These are phyloP conservation scores for Kluyveromyces siamensis DNA, from an alignment of 805 yeast species.

Conservation along the genomic window DNA sequence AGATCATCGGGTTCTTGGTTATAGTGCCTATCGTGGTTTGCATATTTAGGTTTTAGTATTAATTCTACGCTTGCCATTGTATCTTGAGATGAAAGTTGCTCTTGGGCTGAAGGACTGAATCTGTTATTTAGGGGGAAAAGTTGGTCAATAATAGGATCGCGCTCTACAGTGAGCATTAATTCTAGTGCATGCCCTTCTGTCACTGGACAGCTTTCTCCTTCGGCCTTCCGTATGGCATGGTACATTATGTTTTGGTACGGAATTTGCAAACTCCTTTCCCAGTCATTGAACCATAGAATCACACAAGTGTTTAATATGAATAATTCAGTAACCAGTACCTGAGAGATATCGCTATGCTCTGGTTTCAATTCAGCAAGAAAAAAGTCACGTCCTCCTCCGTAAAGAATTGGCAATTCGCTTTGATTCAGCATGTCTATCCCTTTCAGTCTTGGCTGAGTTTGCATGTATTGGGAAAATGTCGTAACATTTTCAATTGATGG, in stretches of 20 bases:
- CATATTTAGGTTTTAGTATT: slow-evolving; percentile 29
- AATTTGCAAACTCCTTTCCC: slow-evolving; percentile 30
- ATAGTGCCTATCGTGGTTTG: slow-evolving; percentile 30
- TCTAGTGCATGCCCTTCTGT: slow-evolving; percentile 19
- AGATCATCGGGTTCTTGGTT: slow-evolving; percentile 28
- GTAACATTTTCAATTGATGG: slow-evolving; percentile 33
- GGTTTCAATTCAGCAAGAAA: slow-evolving; percentile 12
- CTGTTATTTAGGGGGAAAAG: slow-evolving; percentile 13
- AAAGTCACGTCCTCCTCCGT: slow-evolving; percentile 36
- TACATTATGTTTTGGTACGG: slow-evolving; percentile 27
- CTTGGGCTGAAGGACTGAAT: neutral
- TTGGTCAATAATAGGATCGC: slow-evolving; percentile 17
- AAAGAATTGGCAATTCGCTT: slow-evolving; percentile 26
- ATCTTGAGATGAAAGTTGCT: neutral
- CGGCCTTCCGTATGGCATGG: slow-evolving; percentile 20
- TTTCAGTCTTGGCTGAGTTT: slow-evolving; percentile 23
- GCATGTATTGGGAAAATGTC: slow-evolving; percentile 21
- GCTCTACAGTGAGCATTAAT: slow-evolving; percentile 19
- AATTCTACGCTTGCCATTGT: slow-evolving; percentile 24
- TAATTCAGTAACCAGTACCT: slow-evolving; percentile 24
- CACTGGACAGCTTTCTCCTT: slow-evolving; percentile 5
- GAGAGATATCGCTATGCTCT: slow-evolving; percentile 4
- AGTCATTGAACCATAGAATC: slow-evolving; percentile 31
- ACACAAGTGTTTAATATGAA: slow-evolving; percentile 31
- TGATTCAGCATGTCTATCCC: slow-evolving; percentile 9